A percentile compares a stretch with the other conserved stretches of the same genome.
These are phyloP conservation scores for Aspergillus tubingensis DNA, from an alignment of 2,329 filamentous ascomycete genomes.

Conservation along the genomic window DNA sequence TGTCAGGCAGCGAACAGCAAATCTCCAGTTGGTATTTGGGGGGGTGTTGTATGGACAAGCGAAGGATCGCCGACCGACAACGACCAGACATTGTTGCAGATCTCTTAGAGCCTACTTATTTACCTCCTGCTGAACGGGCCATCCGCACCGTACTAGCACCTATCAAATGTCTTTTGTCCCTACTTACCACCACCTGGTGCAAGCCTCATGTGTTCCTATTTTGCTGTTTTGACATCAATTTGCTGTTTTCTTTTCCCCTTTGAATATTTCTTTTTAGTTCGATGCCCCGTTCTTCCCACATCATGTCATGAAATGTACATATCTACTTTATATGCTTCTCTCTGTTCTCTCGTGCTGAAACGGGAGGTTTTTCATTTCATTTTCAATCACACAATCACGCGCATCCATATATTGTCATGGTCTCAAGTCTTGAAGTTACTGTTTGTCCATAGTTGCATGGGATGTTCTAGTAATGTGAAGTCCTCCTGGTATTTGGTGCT, in stretches of 20 bases:
- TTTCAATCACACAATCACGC: background rate
- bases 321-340: conserved; percentile 19
- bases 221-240: background rate
- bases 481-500: background rate
- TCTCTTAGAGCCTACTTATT: background rate
- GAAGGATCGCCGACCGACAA: background rate
- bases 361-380: background rate
- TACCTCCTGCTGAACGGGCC: background rate
- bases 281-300: background rate
- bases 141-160: background rate
- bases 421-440: background rate
- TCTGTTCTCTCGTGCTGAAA: background rate
- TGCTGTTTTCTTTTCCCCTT: background rate
- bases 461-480: background rate
- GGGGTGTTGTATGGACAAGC: background rate
- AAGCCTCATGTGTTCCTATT: too few relatives aligned
- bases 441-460: background rate
- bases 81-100: background rate
- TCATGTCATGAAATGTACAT: conserved; percentile 38
- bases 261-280: conserved; percentile 6
- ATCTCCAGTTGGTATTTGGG: too few relatives aligned
- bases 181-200: too few relatives aligned
- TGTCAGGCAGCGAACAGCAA: background rate
- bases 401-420: background rate
- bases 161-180: background rate